Conservation (phyloP, 208 protist species). For the Vickermania ingenoplastis region DNA sequence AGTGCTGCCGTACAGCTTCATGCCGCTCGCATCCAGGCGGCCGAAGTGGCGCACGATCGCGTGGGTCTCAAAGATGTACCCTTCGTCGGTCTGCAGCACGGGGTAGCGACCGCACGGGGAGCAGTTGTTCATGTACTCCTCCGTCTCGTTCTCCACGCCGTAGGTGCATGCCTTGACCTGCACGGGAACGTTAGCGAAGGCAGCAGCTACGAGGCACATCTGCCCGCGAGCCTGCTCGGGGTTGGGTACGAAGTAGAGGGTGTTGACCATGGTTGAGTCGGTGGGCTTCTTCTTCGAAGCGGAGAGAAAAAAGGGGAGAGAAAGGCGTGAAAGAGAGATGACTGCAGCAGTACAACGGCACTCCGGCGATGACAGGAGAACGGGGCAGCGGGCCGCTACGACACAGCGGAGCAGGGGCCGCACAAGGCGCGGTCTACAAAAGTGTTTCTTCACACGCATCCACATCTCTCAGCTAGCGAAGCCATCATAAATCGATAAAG, state of each 20-base stretch:
- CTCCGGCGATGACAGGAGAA: no score
- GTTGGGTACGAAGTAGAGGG: slow-evolving; percentile 15
- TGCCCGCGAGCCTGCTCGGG: slow-evolving; percentile 34
- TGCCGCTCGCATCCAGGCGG: slow-evolving; percentile 38
- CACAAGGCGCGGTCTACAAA: no score
- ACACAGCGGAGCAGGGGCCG: no score
- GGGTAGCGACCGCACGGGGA: slow-evolving; percentile 59
- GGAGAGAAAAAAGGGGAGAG: no score
- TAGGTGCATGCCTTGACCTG: slow-evolving; percentile 24
- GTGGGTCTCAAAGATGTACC: slow-evolving; percentile 81
- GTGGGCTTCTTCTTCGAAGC: no score
- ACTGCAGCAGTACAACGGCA: no score
- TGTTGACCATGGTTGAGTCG: slow-evolving; percentile 23
- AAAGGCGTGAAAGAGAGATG: no score
- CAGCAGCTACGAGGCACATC: slow-evolving; percentile 58
- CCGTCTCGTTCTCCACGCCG: slow-evolving; percentile 56
- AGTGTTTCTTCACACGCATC: no score
- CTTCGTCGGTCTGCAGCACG: slow-evolving; percentile 66
- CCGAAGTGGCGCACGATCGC: slow-evolving; percentile 78
- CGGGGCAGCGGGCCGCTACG: no score
- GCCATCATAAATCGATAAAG: no score
- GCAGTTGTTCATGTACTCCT: slow-evolving; percentile 50
- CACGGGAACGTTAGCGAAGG: slow-evolving; percentile 50
- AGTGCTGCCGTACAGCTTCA: slow-evolving; percentile 61
- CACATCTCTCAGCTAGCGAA: no score